These are phyloP conservation scores for Naganishia randhawae DNA, from an alignment of 768 basidiomycete genomes.

Conservation along the genomic window DNA sequence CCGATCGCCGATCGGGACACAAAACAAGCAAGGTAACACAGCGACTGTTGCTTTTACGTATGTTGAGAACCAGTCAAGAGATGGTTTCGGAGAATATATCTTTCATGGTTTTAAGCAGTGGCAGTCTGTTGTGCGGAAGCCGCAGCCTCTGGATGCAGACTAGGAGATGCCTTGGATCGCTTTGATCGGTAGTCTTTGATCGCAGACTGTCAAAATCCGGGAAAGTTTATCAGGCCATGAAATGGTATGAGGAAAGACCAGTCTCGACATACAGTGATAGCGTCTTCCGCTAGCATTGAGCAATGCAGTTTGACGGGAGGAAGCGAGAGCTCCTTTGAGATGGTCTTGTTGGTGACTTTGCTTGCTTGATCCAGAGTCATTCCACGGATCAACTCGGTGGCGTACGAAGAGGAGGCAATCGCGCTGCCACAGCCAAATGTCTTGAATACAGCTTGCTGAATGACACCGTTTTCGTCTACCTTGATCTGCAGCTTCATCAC, in stretches of 20 bases:
- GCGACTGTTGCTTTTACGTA: too few species aligned
- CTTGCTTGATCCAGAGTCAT: constrained; percentile 89
- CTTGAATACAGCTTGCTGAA: constrained; percentile 98
- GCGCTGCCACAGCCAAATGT: constrained; percentile 89
- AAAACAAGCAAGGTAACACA: not conserved
- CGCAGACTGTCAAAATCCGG: constrained; percentile 71
- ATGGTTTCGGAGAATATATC: not conserved
- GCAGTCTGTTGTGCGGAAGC: constrained; percentile 15
- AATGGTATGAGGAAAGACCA: not conserved
- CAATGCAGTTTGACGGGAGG: constrained; percentile 79
- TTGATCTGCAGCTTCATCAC: constrained; percentile 99
- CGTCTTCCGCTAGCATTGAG: constrained; percentile 92
- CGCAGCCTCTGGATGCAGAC: not conserved
- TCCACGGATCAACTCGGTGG: constrained; percentile 97
- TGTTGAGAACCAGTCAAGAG: not conserved
- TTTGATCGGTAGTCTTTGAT: constrained; percentile 94
- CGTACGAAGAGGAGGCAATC: constrained; percentile 95
- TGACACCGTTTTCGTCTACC: constrained; percentile 79
- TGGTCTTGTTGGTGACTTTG: constrained; percentile 97
- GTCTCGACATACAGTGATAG: constrained; percentile 61
- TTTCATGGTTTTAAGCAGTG: not conserved
- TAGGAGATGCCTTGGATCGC: constrained; percentile 55
- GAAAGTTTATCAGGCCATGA: not conserved
- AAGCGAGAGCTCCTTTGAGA: constrained; percentile 87
- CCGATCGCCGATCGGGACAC: not conserved